A percentile compares a stretch with the other conserved stretches of the same genome.
Evolutionary conservation across 306 rosid genomes (phyloP).

Genomic region (Lablab purpureus): DNA sequence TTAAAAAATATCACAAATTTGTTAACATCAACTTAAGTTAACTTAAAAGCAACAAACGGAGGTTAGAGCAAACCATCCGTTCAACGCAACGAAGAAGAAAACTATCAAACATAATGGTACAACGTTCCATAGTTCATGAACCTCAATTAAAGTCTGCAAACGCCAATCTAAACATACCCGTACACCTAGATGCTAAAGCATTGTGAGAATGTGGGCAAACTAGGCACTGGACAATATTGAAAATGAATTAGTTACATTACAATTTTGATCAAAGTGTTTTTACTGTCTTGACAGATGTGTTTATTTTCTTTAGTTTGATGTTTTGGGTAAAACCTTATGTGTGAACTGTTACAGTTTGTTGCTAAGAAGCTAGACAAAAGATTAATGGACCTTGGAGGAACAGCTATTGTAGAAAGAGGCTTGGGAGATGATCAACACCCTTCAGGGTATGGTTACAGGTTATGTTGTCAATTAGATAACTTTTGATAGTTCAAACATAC

Average conservation of each 20-base stretch:
- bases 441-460: conserved; percentile 71
- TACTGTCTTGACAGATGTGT: conserved; percentile 20
- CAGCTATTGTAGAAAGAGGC: conserved; percentile 72
- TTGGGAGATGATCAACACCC: conserved; percentile 98
- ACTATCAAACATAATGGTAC: too few species aligned
- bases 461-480: conserved; percentile 4
- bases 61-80: too few species aligned
- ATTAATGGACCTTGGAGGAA: conserved; percentile 84
- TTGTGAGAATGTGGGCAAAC: conserved; percentile 5
- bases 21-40: too few species aligned
- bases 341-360: conserved; percentile 71
- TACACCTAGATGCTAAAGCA: conserved; percentile 18
- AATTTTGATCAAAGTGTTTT: neutral
- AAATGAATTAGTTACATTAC: conserved; percentile 2
- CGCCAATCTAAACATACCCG: too few species aligned
- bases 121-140: too few species aligned
- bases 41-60: too few species aligned
- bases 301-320: conserved; percentile 35
- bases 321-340: conserved; percentile 19
- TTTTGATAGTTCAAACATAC: conserved; percentile 29
- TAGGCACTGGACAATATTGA: neutral
- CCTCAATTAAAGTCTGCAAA: too few species aligned
- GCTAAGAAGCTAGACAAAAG: conserved; percentile 96
- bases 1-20: too few species aligned
- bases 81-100: too few species aligned